Base-by-base conservation (phyloP, 768 basidiomycete genomes). In the Phanerodontia chrysosporium region DNA sequence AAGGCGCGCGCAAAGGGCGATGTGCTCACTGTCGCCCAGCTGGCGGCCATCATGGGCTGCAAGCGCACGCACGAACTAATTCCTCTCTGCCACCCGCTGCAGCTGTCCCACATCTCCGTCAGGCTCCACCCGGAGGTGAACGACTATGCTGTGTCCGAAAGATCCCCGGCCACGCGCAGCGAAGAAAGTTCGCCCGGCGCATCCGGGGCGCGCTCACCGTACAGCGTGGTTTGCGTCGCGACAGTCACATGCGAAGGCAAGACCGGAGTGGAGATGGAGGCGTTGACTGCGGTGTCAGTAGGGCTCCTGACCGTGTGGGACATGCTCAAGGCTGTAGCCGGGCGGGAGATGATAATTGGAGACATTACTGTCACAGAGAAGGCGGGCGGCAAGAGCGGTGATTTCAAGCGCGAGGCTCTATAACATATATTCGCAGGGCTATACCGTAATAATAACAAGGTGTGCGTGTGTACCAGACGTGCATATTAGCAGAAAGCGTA, bases 211-310 rank as follows among this genome's bases (percentile, higher is more conserved):
- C 55, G 57, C 30, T 24, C 30, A 53, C 74, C 67, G 57, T 79
- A 80, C 70, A 82, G 77, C 65, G 82, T 92, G 52, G 64, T 78
- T 29, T 91, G 88, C 64, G 72, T 74, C 35, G 89, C 86, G 25
- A 86, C 83, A 8, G 89, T 92, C 35, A 77, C 85, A 42, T 90
- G 87, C 63, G 82, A 86, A 70, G 89, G 90, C 14, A 86, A 85
- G 70, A 92, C 92, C 14, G 90, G 94, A 4, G 90, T 94, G 21
- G 92, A 94, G 75, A 94, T 98, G 89, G 95, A 97, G 73, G 94
- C 93, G 24, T 70, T 95, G 57, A 90, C 87, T n/a, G 87, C 87
- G 24, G 93, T 92, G 9, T 85, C 85, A 1, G 76, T 90, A 29
- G 86, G 86, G 5, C 77, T 91, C 30, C 75, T 95, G 55, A 92